Conservation (phyloP, 805 yeast genomes). For the Teunomyces pallodes region DNA sequence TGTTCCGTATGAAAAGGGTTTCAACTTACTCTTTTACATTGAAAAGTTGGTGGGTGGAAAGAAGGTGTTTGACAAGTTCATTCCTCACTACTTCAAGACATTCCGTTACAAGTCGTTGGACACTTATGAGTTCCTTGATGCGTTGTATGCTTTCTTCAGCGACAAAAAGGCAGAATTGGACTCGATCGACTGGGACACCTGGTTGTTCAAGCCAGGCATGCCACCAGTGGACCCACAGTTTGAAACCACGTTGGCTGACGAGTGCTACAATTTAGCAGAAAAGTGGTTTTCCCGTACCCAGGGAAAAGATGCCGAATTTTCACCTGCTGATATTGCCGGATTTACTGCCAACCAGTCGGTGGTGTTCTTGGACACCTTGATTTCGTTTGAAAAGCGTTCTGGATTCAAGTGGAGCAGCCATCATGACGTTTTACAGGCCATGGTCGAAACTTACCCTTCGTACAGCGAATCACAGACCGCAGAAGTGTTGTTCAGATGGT, state of each 20-base stretch:
- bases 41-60: slow-evolving; percentile 69
- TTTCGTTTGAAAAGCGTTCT: slow-evolving; percentile 43
- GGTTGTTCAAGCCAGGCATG: slow-evolving; percentile 82
- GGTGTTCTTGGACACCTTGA: slow-evolving; percentile 71
- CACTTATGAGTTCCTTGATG: slow-evolving; percentile 75
- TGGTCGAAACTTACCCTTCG: slow-evolving; percentile 32
- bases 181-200: slow-evolving; percentile 76
- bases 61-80: slow-evolving; percentile 70
- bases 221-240: slow-evolving; percentile 80
- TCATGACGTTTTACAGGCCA: slow-evolving; percentile 30
- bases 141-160: slow-evolving; percentile 63
- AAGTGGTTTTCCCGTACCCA: slow-evolving; percentile 50
- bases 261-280: slow-evolving; percentile 62
- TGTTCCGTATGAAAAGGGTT: slow-evolving; percentile 38
- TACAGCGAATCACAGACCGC: slow-evolving; percentile 64
- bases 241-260: slow-evolving; percentile 74
- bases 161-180: slow-evolving; percentile 54
- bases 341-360: slow-evolving; percentile 77
- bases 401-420: slow-evolving; percentile 37
- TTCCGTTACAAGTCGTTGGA: slow-evolving; percentile 73
- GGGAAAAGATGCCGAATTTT: slow-evolving; percentile 32
- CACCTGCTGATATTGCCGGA: slow-evolving; percentile 45
- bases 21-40: slow-evolving; percentile 55
- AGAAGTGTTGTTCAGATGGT: slow-evolving; percentile 80
- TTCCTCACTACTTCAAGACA: slow-evolving; percentile 70